These are phyloP conservation scores for Westerdykella aurantiaca DNA, from an alignment of 2,329 filamentous ascomycete species.

Conservation along the genomic window DNA sequence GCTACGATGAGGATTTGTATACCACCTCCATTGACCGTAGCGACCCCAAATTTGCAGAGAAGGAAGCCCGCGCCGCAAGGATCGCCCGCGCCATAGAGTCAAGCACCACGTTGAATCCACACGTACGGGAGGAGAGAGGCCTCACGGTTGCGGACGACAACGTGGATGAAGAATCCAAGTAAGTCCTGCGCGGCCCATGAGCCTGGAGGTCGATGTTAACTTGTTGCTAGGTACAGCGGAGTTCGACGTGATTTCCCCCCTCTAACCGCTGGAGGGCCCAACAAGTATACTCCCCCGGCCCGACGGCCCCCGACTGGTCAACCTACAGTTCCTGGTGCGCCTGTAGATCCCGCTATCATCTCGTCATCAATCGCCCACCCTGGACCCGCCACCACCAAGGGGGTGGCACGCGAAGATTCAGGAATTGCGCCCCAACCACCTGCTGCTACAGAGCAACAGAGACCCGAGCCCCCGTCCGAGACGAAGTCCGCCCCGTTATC, in stretches of 20 bases:
- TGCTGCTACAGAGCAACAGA: background rate
- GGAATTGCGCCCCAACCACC: slow-evolving; percentile 11
- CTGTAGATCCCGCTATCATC: slow-evolving; percentile 84
- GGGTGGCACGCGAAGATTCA: slow-evolving; percentile 12
- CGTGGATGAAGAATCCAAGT: slow-evolving; percentile 89
- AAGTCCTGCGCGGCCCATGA: slow-evolving; percentile 28
- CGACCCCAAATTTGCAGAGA: slow-evolving; percentile 74
- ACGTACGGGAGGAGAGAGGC: slow-evolving; percentile 85
- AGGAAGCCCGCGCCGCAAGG: slow-evolving; percentile 67
- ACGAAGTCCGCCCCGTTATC: background rate
- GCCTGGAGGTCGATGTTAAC: slow-evolving; percentile 8
- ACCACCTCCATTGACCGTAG: slow-evolving; percentile 83
- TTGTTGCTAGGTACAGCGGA: slow-evolving; percentile 68
- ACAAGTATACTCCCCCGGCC: slow-evolving; percentile 87
- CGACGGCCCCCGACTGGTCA: slow-evolving; percentile 71
- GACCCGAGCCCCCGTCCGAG: background rate
- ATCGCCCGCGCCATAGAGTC: slow-evolving; percentile 87
- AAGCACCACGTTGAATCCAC: slow-evolving; percentile 65
- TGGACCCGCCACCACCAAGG: slow-evolving; percentile 26
- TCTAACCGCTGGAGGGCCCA: slow-evolving; percentile 54
- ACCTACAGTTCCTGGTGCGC: slow-evolving; percentile 67
- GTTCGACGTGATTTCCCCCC: slow-evolving; percentile 70
- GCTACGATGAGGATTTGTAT: slow-evolving; percentile 92
- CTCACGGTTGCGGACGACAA: slow-evolving; percentile 59
- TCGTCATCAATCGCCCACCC: slow-evolving; percentile 67